Base-by-base conservation (phyloP, 2,329 filamentous ascomycete species). In the Aspergillus costaricaensis region DNA sequence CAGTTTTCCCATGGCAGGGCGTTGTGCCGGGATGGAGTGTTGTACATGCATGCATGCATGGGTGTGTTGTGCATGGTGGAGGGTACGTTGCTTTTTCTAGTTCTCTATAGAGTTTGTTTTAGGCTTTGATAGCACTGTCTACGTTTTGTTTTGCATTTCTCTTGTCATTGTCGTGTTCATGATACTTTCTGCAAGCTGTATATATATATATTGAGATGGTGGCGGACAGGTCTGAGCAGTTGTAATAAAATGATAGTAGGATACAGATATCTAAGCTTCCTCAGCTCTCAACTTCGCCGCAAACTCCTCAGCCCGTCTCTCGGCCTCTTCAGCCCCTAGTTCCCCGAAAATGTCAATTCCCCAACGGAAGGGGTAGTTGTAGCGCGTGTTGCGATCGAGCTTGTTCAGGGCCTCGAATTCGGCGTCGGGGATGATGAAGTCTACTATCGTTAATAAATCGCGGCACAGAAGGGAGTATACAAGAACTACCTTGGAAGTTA, bases 401-500 rank as follows among this genome's bases (percentile, higher is more conserved):
- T 70, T 67, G 62, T 77, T 72, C 14, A 77, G 59, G 36, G 66
- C 67, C 39, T 73, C 67, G 57, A 75, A 75, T 15, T 74, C 73
- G 1, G 68, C 69, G 5, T 76, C 70, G 12, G 74, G 74, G 27
- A 77, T 71, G 14, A 73, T 56, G 39, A 74, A 74, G 51, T 73
- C 72, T 73, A n/a, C 2, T 6, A 4, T 12, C 1, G 25, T 67
- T 8, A 25, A 1, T 2, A 2, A 25, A 8, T 3, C 0, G 25
- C 0, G 25, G 3, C 0, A 25, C 2, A 25, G 2, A 25, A 0
- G 25, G 7, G 0, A 25, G 2, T 1, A 8, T 25, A 25, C 2
- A 25, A 25, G 7, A 9, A 25, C 1, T 71, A 75, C 79, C 79
- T 66, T 78, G 67, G 59, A 82, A 76, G 56, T 85, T 85, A 47